Conservation (phyloP, 1,284 basidiomycete genomes). For the Cryptococcus depauperatus region DNA sequence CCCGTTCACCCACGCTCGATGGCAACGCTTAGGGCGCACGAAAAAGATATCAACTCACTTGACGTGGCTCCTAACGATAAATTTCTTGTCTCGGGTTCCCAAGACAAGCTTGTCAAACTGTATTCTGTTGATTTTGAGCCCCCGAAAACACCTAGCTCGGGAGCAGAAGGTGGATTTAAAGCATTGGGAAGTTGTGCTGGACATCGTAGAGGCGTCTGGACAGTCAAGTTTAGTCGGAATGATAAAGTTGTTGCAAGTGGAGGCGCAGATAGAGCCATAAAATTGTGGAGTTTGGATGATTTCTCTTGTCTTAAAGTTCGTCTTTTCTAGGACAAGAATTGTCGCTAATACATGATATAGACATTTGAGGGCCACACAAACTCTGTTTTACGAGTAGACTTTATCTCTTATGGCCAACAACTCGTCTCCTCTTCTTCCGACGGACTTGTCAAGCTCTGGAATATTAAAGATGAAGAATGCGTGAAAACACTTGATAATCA, state of each 20-base stretch:
- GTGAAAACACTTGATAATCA: slow-evolving; percentile 86
- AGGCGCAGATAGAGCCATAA: slow-evolving; percentile 88
- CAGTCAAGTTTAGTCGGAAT: slow-evolving; percentile 72
- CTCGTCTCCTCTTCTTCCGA: slow-evolving; percentile 83
- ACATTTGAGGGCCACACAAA: slow-evolving; percentile 97
- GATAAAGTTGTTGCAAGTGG: slow-evolving; percentile 85
- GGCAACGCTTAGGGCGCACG: slow-evolving; percentile 86
- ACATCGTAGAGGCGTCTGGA: slow-evolving; percentile 95
- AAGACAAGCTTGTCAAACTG: slow-evolving; percentile 89
- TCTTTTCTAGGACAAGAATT: not conserved
- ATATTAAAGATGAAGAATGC: slow-evolving; percentile 79
- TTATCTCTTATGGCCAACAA: slow-evolving; percentile 75
- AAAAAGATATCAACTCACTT: slow-evolving; percentile 97
- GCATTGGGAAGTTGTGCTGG: slow-evolving; percentile 86
- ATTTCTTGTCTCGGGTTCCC: slow-evolving; percentile 85
- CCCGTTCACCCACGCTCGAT: slow-evolving; percentile 63
- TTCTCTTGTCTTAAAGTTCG: slow-evolving; percentile 71
- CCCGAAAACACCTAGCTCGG: slow-evolving; percentile 12
- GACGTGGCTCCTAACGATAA: slow-evolving; percentile 87
- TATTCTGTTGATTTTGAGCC: slow-evolving; percentile 63
- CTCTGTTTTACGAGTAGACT: slow-evolving; percentile 87
- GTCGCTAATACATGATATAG: slow-evolving; percentile 33
- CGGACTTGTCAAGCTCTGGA: slow-evolving; percentile 94
- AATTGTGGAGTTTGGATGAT: slow-evolving; percentile 87
- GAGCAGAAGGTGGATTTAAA: slow-evolving; percentile 50